Evolutionary conservation across 306 rosid genomes (phyloP).

Genomic region (Cyamopsis tetragonoloba): DNA sequence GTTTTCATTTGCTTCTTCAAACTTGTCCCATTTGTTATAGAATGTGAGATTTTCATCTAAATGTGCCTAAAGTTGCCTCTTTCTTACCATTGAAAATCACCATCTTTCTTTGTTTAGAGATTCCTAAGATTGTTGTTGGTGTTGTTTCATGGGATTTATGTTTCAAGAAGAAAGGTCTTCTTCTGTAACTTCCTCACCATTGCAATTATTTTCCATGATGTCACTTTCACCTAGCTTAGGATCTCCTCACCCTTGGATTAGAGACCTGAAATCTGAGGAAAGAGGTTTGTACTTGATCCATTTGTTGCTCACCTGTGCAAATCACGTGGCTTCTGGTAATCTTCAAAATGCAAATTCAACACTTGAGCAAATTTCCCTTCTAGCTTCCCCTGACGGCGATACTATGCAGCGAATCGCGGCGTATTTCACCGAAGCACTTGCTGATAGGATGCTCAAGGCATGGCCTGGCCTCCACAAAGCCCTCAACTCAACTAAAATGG

Average conservation of each 20-base stretch:
- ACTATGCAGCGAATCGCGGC: conserved; percentile 88
- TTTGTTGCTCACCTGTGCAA: conserved; percentile 72
- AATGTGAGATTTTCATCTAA: neutral
- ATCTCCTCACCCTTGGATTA: conserved; percentile 64
- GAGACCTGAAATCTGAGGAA: conserved; percentile 72
- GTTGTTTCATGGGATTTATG: conserved; percentile 38
- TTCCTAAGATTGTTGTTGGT: conserved; percentile 30
- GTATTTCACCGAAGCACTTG: conserved; percentile 75
- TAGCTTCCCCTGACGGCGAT: conserved; percentile 74
- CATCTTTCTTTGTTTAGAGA: conserved; percentile 14
- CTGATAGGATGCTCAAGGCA: conserved; percentile 63
- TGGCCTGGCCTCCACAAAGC: conserved; percentile 87
- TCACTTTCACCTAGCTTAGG: conserved; percentile 66
- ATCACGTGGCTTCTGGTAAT: conserved; percentile 63
- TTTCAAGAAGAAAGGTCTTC: conserved; percentile 73
- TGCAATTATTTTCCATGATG: conserved; percentile 64
- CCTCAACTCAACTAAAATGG: conserved; percentile 60
- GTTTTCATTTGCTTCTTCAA: neutral
- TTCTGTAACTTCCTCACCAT: conserved; percentile 55
- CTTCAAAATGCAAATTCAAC: conserved; percentile 70
- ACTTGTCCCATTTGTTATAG: neutral
- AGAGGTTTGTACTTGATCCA: conserved; percentile 79
- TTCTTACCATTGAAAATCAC: neutral
- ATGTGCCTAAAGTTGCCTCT: neutral
- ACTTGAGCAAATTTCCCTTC: conserved; percentile 83